Base-by-base conservation (phyloP, 164 flowering plant species). In the Umbellularia californica region DNA sequence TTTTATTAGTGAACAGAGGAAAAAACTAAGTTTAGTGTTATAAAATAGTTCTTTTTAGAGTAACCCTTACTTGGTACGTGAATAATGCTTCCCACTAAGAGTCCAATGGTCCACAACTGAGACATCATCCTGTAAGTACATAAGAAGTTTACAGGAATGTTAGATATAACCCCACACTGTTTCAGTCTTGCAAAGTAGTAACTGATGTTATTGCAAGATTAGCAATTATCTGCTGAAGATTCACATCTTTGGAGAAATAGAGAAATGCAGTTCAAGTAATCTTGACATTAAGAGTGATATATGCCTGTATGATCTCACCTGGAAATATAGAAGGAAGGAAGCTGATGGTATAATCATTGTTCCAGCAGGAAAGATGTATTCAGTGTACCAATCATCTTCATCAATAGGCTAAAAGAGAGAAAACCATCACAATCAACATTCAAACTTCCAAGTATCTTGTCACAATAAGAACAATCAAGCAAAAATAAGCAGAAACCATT, bases 301-400 rank as follows among this genome's bases (percentile, higher is more conserved):
- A 11, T 24, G 72, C 33, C 0, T 41, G 17, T 70, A 0, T 14
- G n/a, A 25, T 35, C 33, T 67, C 50, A 77, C 79, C 75, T 77
- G 79, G 19, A 77, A 77, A 68, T 72, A 68, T 27, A 77, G 69
- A 68, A 72, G 64, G n/a, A 69, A 30, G 12, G 74, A 58, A 3
- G 73, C 50, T 0, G 72, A 77, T 69, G 71, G 50, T 14, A 72
- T 24, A 2, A 51, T 50, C 68, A 60, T 10, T 11, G 60, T 67
- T n/a, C 74, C 78, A 15, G 58, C 17, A 2, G 79, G 76, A 23
- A 72, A 62, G 14, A 68, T 14, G 27, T 60, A 77, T 23, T 63
- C 69, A 1, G 72, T 58, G 35, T 41, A 72, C 79, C 79, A 77
- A 58, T 77, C 79, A 62, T 77, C 75, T 69, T 77, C 72, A 68